Evolutionary conservation across 768 basidiomycete genomes (phyloP), one percentile per base, ranked within the genome.

Genomic region (Krasilnikovozyma curviuscula): DNA sequence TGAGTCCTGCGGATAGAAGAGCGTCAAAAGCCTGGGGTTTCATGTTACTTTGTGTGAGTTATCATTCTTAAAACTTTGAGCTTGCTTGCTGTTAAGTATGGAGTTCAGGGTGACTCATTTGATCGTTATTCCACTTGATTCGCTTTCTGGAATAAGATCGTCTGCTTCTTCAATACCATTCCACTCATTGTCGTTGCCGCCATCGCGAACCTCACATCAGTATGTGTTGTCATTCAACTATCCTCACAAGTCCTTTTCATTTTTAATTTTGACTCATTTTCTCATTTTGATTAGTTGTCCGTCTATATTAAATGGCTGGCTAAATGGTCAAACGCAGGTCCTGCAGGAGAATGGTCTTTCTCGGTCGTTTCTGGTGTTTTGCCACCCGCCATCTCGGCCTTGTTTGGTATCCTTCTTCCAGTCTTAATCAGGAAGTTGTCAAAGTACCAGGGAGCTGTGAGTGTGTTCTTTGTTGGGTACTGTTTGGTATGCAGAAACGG

Each of bases 101-200:
- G 12, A 12, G 12, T 34, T 34, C 18, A 34, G 7, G 5, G 18
- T 10, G 21, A 12, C 33, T 35, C 10, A 3, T 5, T 14, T 7
- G 7, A 12, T 37, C 13, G 14, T 6, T 37, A 12, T 3, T 25
- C 25, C 19, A 12, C 23, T 5, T 24, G 40, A n/a, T n/a, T n/a
- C n/a, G n/a, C n/a, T n/a, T n/a, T n/a, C n/a, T n/a, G n/a, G n/a
- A n/a, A n/a, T n/a, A n/a, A n/a, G n/a, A n/a, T n/a, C n/a, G 76
- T 95, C 40, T 89, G 85, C 65, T 88, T 86, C 69, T 75, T 97
- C 69, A 89, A 98, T 69, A 95, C 88, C 30, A 69, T 91, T 9
- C 93, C 93, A 18, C 68, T 98, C 16, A 74, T 89, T 60, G 68
- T 83, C 54, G 86, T 97, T 54, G 89, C 91, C 12, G 68, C 85